A percentile compares a stretch with the other conserved stretches of the same genome.
Evolutionary conservation across 2,329 filamentous ascomycete genomes (phyloP).

Genomic region (Ceratocystis harringtonii): DNA sequence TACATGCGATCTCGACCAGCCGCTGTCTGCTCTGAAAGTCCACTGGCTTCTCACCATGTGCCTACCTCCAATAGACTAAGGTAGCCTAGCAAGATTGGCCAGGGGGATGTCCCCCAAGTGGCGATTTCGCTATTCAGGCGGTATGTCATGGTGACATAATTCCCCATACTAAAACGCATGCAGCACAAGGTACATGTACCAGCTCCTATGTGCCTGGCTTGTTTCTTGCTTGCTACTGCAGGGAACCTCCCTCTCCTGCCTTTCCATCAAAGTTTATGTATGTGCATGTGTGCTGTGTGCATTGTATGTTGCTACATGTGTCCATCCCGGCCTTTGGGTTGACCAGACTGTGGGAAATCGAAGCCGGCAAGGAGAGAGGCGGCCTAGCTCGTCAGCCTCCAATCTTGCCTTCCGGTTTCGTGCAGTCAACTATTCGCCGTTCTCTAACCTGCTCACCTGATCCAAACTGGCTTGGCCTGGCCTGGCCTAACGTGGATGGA

Average conservation of each 20-base stretch:
- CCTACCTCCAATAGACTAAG: not conserved
- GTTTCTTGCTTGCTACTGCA: not conserved
- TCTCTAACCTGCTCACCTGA: no score
- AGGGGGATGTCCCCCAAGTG: not conserved
- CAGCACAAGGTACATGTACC: not conserved
- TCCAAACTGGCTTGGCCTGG: not conserved
- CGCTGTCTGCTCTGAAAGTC: not conserved
- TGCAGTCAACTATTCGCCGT: no score
- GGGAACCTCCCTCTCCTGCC: not conserved
- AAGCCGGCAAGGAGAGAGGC: no score
- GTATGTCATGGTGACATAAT: not conserved
- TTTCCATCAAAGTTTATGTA: not conserved
- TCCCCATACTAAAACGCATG: not conserved
- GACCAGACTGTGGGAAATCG: no score
- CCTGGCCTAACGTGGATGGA: not conserved
- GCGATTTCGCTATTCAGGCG: not conserved
- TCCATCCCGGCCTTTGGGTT: not conserved
- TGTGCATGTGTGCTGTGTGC: not conserved
- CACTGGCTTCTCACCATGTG: not conserved
- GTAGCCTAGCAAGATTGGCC: not conserved
- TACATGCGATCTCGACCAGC: not conserved
- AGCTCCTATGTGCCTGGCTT: not conserved
- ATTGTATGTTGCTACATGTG: not conserved
- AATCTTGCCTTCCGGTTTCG: no score
- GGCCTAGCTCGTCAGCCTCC: no score